These are phyloP conservation scores for Teratosphaeria pseudoeucalypti DNA, from an alignment of 2,329 filamentous ascomycete genomes.

Conservation along the genomic window DNA sequence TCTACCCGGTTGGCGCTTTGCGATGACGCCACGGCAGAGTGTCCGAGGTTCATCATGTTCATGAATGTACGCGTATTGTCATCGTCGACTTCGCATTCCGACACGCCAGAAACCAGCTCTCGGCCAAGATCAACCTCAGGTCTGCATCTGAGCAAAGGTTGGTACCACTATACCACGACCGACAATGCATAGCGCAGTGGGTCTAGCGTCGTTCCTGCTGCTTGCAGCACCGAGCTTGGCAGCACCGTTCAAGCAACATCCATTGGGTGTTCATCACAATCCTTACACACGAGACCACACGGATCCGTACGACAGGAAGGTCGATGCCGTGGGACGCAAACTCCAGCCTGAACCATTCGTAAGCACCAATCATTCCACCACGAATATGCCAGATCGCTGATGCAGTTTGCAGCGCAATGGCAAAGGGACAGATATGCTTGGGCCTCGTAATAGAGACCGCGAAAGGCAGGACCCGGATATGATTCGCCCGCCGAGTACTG, in stretches of 20 bases:
- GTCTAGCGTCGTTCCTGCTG: constrained; percentile 3
- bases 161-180: background rate
- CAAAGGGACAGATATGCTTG: constrained; percentile 54
- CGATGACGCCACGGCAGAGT: background rate
- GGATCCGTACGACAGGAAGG: constrained; percentile 52
- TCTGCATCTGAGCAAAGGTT: background rate
- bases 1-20: background rate
- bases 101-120: background rate
- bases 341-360: constrained; percentile 53
- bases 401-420: constrained; percentile 16
- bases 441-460: constrained; percentile 58
- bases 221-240: constrained; percentile 12
- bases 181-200: background rate
- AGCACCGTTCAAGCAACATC: constrained; percentile 10
- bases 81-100: background rate
- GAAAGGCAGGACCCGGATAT: constrained; percentile 62
- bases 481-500: constrained; percentile 61
- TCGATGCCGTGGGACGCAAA: constrained; percentile 50
- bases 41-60: background rate
- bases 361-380: background rate
- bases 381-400: background rate
- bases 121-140: background rate
- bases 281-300: constrained; percentile 52
- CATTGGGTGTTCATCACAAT: constrained; percentile 5
- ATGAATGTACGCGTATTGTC: background rate